phyloP scores from a whole-genome alignment of 768 basidiomycete genomes.

The Tulasnella sp. region DNA sequence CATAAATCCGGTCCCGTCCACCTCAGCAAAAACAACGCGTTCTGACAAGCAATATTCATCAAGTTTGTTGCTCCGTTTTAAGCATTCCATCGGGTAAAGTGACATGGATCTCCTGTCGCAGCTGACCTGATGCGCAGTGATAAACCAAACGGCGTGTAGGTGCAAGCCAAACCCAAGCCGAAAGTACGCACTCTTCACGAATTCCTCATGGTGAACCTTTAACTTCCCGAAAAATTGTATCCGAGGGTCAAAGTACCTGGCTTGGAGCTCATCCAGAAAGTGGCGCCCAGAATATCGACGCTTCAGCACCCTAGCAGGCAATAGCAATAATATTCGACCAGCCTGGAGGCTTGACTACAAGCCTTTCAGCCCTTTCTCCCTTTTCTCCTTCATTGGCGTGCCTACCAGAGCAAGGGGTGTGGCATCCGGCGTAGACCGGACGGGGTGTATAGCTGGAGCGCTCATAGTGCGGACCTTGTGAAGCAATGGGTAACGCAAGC shows the following conservation, averaged over 20 bases:
- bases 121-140: slow-evolving; percentile 38
- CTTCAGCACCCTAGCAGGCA: background rate
- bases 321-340: background rate
- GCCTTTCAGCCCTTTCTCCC: slow-evolving; percentile 23
- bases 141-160: background rate
- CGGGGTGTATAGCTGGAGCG: slow-evolving; percentile 26
- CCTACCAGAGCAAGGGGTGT: slow-evolving; percentile 20
- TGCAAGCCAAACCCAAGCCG: slow-evolving; percentile 2
- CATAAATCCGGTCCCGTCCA: slow-evolving; percentile 77
- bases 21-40: slow-evolving; percentile 87
- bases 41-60: slow-evolving; percentile 82
- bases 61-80: slow-evolving; percentile 77
- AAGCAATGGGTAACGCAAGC: background rate
- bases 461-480: slow-evolving; percentile 1
- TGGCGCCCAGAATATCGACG: background rate
- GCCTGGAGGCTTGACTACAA: slow-evolving; percentile 21
- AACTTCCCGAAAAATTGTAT: slow-evolving; percentile 82
- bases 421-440: slow-evolving; percentile 25
- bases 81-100: slow-evolving; percentile 80
- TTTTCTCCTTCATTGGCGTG: slow-evolving; percentile 26
- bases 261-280: slow-evolving; percentile 56
- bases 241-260: slow-evolving; percentile 84
- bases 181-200: slow-evolving; percentile 53
- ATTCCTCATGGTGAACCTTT: slow-evolving; percentile 73
- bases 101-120: slow-evolving; percentile 70